Evolutionary conservation across 139 green algal species (phyloP).

Genomic region (Coelastrella sp.): DNA sequence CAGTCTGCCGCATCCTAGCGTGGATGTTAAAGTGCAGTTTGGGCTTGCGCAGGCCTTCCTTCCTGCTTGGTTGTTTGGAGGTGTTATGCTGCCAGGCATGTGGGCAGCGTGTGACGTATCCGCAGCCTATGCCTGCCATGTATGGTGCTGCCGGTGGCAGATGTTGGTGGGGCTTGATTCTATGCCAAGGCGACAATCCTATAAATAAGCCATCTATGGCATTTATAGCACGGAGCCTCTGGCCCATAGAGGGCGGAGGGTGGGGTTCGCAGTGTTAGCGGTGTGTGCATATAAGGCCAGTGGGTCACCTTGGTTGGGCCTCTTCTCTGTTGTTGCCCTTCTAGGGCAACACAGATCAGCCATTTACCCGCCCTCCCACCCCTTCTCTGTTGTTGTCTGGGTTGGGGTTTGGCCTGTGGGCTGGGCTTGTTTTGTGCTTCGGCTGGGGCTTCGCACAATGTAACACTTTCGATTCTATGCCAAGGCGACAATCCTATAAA

Average conservation of each 20-base stretch:
- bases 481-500: too few relatives aligned
- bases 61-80: conserved; percentile 1
- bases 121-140: not conserved
- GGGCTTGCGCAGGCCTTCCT: not conserved
- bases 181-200: not conserved
- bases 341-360: too few relatives aligned
- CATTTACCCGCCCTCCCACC: too few relatives aligned
- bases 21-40: not conserved
- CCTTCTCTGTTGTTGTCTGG: too few relatives aligned
- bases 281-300: not conserved
- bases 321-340: not conserved
- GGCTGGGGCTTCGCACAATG: too few relatives aligned
- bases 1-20: not conserved
- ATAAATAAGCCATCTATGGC: conserved; percentile 7
- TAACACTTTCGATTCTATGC: too few relatives aligned
- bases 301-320: not conserved
- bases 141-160: not conserved
- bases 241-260: not conserved
- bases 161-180: not conserved
- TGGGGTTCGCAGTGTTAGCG: not conserved
- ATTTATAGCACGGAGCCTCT: not conserved
- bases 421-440: too few relatives aligned
- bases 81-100: not conserved
- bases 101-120: not conserved
- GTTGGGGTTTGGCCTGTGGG: too few relatives aligned